Conservation (phyloP, 75 land plant species). For the Picea glauca region DNA sequence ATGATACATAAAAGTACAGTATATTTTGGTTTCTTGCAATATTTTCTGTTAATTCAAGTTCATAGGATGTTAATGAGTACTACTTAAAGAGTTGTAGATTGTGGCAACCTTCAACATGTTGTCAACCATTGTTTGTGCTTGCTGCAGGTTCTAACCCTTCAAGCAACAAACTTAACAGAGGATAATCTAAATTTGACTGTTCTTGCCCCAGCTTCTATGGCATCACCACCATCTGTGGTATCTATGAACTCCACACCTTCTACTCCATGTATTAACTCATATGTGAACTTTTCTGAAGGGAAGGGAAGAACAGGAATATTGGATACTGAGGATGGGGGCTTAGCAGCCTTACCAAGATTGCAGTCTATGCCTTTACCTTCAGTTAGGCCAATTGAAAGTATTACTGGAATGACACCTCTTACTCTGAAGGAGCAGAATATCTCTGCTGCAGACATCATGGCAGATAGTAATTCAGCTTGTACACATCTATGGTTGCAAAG, state of each 20-base stretch:
- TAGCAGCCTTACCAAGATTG: background rate
- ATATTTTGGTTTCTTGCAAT: background rate
- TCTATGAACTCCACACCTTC: slow-evolving; percentile 56
- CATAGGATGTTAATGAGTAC: background rate
- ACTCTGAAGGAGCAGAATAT: slow-evolving; percentile 42
- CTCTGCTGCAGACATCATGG: slow-evolving; percentile 57
- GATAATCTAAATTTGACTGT: slow-evolving; percentile 79
- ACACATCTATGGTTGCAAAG: slow-evolving; percentile 99
- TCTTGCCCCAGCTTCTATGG: slow-evolving; percentile 83
- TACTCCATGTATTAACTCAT: slow-evolving; percentile 40
- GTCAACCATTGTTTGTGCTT: background rate
- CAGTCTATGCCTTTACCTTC: slow-evolving; percentile 32
- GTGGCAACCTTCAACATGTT: background rate
- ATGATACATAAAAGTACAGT: background rate
- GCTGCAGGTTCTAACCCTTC: slow-evolving; percentile 86
- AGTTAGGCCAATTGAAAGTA: slow-evolving; percentile 23
- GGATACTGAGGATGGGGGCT: slow-evolving; percentile 2
- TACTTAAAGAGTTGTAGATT: background rate
- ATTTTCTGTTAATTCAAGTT: background rate
- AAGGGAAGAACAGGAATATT: slow-evolving; percentile 17
- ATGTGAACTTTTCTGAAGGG: slow-evolving; percentile 35
- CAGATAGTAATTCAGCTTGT: slow-evolving; percentile 60
- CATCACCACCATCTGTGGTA: slow-evolving; percentile 66
- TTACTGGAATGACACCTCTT: slow-evolving; percentile 27
- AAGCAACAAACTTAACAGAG: slow-evolving; percentile 92